These are phyloP conservation scores for Chlorophyllum brunneum DNA, from an alignment of 768 basidiomycete species.

Conservation along the genomic window DNA sequence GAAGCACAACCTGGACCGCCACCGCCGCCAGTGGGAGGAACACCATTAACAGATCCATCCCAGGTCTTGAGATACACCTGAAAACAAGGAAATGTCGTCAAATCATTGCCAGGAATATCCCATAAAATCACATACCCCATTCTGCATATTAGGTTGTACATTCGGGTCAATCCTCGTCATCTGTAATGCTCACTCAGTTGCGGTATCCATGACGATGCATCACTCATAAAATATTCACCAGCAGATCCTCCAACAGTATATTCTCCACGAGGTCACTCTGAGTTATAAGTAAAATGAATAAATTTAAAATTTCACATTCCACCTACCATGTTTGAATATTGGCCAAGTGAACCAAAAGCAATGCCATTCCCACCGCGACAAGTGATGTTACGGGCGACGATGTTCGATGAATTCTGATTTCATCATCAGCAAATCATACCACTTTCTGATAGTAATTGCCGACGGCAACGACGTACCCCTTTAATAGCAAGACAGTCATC, in stretches of 20 bases:
- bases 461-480: constrained; percentile 37
- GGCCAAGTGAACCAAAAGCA: constrained; percentile 57
- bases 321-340: constrained; percentile 48
- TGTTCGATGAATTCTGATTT: constrained; percentile 50
- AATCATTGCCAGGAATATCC: neutral
- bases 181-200: constrained; percentile 19
- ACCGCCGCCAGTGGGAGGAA: constrained; percentile 54
- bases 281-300: neutral
- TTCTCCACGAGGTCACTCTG: constrained; percentile 35
- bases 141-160: constrained; percentile 55
- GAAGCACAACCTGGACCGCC: constrained; percentile 41
- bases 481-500: constrained; percentile 66
- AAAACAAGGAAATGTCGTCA: neutral
- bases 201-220: neutral
- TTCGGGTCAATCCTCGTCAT: constrained; percentile 43
- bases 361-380: constrained; percentile 61
- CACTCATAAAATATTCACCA: neutral
- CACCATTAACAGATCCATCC: constrained; percentile 46
- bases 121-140: constrained; percentile 34
- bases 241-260: constrained; percentile 19
- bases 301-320: neutral
- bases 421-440: neutral
- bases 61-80: constrained; percentile 58
- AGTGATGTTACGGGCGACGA: constrained; percentile 43
- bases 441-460: neutral